Base-by-base conservation (phyloP, 192 early-diverging fungal genomes). In the Spinellus fusiger region DNA sequence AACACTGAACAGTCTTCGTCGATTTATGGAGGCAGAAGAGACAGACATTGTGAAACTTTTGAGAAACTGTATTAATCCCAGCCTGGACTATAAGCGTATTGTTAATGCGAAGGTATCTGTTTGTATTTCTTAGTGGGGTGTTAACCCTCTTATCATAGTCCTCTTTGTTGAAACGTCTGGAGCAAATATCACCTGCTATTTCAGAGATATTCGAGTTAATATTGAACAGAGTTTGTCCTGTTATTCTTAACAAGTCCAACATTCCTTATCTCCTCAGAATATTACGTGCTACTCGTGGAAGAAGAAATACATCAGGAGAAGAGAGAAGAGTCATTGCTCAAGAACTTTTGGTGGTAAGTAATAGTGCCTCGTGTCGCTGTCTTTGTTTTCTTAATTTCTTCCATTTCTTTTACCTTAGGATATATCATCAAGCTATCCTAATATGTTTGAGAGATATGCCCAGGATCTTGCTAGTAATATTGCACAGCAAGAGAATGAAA, bases 201-300 rank as follows among this genome's bases (percentile, higher is more conserved):
- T 56, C 82, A 27, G 94, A 95, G 40, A 82, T 87, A 1, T 91
- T 94, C 23, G 71, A 78, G 1, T 68, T 87, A 15, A 71, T 95
- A 22, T 76, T 96, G 48, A 84, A 90, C 28, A 79, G 89, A 8
- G 84, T 92, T 12, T 83, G 84, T 8, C 66, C 94, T 35, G 86
- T 84, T 7, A 73, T 93, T 6, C 67, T 95, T 51, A 89, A 93
- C 61, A 86, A 83, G 46, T 82, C 78, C 51, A 61, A 79, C 33
- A 75, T 92, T 33, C 70, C 84, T 37, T 48, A 77, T 59, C 55
- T 94, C 56, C 63, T 93, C 50, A 71, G 78, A 54, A 54, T 79
- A 49, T 48, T 85, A 52, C 55, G 53, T 29, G 58, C 34, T 9
- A 38, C 58, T 3, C 59, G 44, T 40, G 49, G 75, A 69, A 32